Conservation (phyloP, 176 grass and related monocot species). For the Alopecurus myosuroides region DNA sequence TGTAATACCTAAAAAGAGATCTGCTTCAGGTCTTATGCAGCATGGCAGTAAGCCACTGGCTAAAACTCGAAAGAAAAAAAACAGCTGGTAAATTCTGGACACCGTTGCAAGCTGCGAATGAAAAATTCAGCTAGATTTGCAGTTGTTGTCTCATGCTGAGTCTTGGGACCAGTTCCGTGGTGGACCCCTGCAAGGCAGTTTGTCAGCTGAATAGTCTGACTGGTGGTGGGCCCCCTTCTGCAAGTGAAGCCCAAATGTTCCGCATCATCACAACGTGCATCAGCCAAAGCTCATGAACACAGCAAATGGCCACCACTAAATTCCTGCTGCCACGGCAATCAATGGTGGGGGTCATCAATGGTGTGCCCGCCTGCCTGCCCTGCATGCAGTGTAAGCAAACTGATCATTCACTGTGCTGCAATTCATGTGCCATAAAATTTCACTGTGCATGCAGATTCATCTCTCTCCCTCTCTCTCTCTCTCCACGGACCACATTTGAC, state of each 20-base stretch:
- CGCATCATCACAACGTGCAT: neutral
- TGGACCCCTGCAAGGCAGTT: constrained; percentile 3
- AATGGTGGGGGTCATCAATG: constrained; percentile 38
- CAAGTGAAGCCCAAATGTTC: constrained; percentile 26
- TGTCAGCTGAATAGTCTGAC: neutral
- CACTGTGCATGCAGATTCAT: constrained; percentile 26
- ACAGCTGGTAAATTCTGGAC: neutral
- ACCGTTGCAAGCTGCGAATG: neutral
- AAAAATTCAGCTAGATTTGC: neutral
- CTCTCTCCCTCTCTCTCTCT: neutral
- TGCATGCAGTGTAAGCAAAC: constrained; percentile 36
- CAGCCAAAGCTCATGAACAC: constrained; percentile 35
- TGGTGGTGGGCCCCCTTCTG: neutral
- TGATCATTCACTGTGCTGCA: constrained; percentile 56
- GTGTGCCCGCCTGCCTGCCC: constrained; percentile 4
- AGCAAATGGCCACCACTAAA: constrained; percentile 44
- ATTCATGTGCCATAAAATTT: constrained; percentile 47
- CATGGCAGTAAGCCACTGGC: neutral
- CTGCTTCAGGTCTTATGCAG: neutral
- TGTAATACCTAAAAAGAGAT: neutral
- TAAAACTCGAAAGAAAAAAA: neutral
- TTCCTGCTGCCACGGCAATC: constrained; percentile 32
- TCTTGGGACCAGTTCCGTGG: neutral
- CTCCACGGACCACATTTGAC: constrained; percentile 21
- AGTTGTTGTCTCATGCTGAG: constrained; percentile 2